Base-by-base conservation (phyloP, 345 rosid genomes). In the sweet orange (Citrus sinensis) region DNA sequence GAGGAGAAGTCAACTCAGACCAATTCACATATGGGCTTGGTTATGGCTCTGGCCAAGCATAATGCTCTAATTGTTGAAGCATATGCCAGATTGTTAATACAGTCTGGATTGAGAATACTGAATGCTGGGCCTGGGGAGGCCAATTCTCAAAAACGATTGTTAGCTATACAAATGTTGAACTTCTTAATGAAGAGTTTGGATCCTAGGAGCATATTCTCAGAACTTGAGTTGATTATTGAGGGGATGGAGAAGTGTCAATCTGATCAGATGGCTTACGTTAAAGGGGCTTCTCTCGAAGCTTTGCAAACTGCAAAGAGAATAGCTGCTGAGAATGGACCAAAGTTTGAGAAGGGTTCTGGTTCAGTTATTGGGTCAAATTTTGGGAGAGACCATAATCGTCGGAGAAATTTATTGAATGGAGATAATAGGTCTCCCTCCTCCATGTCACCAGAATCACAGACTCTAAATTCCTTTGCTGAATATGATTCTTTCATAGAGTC, bases 231-330 rank as follows among this genome's bases (percentile, higher is more conserved):
- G 82, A 88, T 97, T 70, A 80, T 87, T 2, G 85, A 82, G 70
- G 96, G 91, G 79, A 94, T 97, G 99, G 95, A 92, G 85, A 93
- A 84, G 79, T 89, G 91, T 19, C 97, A 93, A 73, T 87, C 89
- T 14, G 98, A 97, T 74, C 96, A 86, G 74, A 93, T 94, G 98
- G 93, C 95, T 65, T 93, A 87, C 73, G 98, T 94, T 46, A 91
- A 85, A 81, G 97, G 95, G 39, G 98, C 98, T 71, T 97, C 99
- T 74, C 94, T 84, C 78, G 99, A 94, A 85, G 94, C 99, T 67
- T 77, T 86, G 84, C 89, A 89, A 79, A 92, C 93, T 82, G 97
- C 96, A 2, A 89, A 89, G 84, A 86, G 87, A 85, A 87, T 97
- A 49, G 81, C 83, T 0, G 68, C 79, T 22, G 97, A 90, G 71